Evolutionary conservation across 177 flowering plant species (phyloP).

Genomic region (Vitis hybrid): DNA sequence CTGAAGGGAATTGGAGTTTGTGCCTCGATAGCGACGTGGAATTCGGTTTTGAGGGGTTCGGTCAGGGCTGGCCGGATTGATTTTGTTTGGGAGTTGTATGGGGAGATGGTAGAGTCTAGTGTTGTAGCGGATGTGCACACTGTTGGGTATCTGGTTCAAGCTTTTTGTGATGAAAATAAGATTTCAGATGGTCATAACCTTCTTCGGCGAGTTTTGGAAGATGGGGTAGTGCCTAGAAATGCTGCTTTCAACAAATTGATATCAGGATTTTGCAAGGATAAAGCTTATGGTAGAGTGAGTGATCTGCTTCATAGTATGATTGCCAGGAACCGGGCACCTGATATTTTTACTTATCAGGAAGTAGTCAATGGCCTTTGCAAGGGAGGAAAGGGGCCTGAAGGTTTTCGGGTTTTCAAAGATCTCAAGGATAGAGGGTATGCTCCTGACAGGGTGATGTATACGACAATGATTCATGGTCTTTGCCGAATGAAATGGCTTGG

Average conservation of each 20-base stretch:
- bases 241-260: conserved; percentile 50
- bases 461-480: conserved; percentile 66
- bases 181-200: conserved; percentile 49
- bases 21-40: conserved; percentile 51
- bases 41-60: conserved; percentile 37
- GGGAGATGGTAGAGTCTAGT: conserved; percentile 52
- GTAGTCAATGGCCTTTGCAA: conserved; percentile 56
- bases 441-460: conserved; percentile 58
- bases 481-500: conserved; percentile 45
- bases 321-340: conserved; percentile 45
- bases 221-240: conserved; percentile 46
- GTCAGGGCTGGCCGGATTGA: conserved; percentile 47
- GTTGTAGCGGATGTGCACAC: conserved; percentile 44
- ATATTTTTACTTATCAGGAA: conserved; percentile 52
- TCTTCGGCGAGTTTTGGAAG: conserved; percentile 45
- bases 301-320: conserved; percentile 74
- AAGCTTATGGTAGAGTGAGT: conserved; percentile 35
- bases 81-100: conserved; percentile 51
- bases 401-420: conserved; percentile 54
- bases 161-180: conserved; percentile 48
- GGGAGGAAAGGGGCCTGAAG: conserved; percentile 40
- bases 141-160: conserved; percentile 53
- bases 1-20: conserved; percentile 23
- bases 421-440: conserved; percentile 67
- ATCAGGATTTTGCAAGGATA: conserved; percentile 36